Conservation (phyloP, 2,329 filamentous ascomycete species). For the Colletotrichum sublineola region DNA sequence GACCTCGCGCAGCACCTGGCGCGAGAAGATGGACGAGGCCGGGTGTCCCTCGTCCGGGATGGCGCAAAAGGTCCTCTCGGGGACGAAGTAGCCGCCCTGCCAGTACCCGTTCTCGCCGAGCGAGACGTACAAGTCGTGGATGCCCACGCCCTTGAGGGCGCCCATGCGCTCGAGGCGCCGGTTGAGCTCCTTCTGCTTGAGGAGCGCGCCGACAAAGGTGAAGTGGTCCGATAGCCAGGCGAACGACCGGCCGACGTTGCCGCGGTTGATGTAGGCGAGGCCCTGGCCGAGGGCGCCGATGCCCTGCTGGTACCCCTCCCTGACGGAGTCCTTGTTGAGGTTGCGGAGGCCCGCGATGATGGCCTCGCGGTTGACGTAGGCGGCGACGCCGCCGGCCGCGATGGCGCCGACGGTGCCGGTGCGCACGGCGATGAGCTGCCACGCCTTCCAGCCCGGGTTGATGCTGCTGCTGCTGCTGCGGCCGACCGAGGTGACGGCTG, state of each 20-base stretch:
- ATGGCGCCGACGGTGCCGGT: conserved; percentile 87
- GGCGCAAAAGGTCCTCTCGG: conserved; percentile 84
- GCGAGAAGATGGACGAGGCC: conserved; percentile 60
- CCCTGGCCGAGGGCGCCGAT: conserved; percentile 66
- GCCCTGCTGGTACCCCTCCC: conserved; percentile 62
- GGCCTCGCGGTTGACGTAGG: conserved; percentile 82
- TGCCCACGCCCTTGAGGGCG: conserved; percentile 72
- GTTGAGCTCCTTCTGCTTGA: conserved; percentile 79
- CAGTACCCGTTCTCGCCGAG: conserved; percentile 79
- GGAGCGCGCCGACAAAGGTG: conserved; percentile 85
- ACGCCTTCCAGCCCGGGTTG: conserved; percentile 64
- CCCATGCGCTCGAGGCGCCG: conserved; percentile 75
- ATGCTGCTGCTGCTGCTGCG: not conserved
- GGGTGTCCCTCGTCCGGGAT: conserved; percentile 67
- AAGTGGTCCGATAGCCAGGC: conserved; percentile 86
- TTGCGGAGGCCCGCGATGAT: conserved; percentile 67
- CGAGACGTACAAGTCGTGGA: conserved; percentile 81
- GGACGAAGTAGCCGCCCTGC: conserved; percentile 70
- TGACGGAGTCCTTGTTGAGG: conserved; percentile 62
- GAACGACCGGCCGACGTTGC: conserved; percentile 76
- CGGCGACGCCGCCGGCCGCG: conserved; percentile 82
- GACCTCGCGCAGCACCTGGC: conserved; percentile 72
- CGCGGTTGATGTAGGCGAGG: conserved; percentile 69
- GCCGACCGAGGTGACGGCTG: conserved; percentile 43
- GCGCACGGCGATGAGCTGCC: conserved; percentile 78